Percentiles rank a stretch among this genome's conserved stretches.
Conservation (phyloP, 768 basidiomycete genomes). For the Boletus rufocinnamomeus region DNA sequence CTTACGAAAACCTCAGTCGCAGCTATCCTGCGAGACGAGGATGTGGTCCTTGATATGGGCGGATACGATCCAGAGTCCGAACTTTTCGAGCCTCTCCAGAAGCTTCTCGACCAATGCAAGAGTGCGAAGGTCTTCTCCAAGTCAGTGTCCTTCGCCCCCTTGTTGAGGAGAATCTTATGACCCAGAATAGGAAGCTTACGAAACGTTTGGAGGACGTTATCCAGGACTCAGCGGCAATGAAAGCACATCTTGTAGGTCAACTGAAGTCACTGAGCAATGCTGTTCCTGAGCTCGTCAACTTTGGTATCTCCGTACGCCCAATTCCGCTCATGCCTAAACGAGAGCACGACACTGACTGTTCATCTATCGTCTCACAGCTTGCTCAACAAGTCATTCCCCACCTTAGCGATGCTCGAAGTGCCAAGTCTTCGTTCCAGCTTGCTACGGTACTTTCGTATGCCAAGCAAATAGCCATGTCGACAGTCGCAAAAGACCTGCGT, state of each 20-base stretch:
- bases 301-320: slow-evolving; percentile 78
- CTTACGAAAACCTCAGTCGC: slow-evolving; percentile 85
- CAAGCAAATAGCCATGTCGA: slow-evolving; percentile 70
- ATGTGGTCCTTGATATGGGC: slow-evolving; percentile 71
- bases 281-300: slow-evolving; percentile 83
- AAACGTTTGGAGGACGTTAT: slow-evolving; percentile 82
- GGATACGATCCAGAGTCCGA: slow-evolving; percentile 74
- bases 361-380: slow-evolving; percentile 49
- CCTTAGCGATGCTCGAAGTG: slow-evolving; percentile 73
- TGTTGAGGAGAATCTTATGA: slow-evolving; percentile 4
- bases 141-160: slow-evolving; percentile 42
- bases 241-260: slow-evolving; percentile 67
- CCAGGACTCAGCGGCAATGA: slow-evolving; percentile 70
- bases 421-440: slow-evolving; percentile 79
- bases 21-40: slow-evolving; percentile 75
- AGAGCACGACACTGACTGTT: slow-evolving; percentile 1
- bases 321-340: background rate
- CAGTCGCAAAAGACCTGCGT: slow-evolving; percentile 65
- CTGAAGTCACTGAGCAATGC: slow-evolving; percentile 71
- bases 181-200: slow-evolving; percentile 73
- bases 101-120: slow-evolving; percentile 79
- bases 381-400: slow-evolving; percentile 90
- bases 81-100: slow-evolving; percentile 80
- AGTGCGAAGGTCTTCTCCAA: slow-evolving; percentile 77
- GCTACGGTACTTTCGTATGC: slow-evolving; percentile 68